Percentiles rank a stretch among this genome's conserved stretches.
Evolutionary conservation across 352 stramenopile species (phyloP).

Genomic region (Peronospora destructor): DNA sequence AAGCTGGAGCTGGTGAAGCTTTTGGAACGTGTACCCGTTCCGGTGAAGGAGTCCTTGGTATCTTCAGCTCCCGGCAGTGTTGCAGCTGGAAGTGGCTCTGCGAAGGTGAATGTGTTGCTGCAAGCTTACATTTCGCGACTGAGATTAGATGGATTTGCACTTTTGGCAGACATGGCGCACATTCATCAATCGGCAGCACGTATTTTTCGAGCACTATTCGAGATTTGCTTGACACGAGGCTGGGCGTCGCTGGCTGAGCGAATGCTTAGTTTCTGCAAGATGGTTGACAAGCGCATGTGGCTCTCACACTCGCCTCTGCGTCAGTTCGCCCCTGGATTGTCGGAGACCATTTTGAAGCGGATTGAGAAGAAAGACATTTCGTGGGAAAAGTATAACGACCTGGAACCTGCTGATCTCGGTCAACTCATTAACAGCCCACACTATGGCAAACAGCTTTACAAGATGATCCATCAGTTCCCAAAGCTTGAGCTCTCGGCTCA

Average conservation of each 20-base stretch:
- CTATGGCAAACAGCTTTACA: constrained; percentile 97
- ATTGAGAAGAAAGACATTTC: constrained; percentile 98
- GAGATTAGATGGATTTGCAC: constrained; percentile 96
- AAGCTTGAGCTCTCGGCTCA: constrained; percentile 93
- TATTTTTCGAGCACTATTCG: constrained; percentile 98
- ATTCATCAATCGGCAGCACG: constrained; percentile 97
- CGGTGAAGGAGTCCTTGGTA: constrained; percentile 93
- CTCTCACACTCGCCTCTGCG: constrained; percentile 94
- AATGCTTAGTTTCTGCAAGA: constrained; percentile 97
- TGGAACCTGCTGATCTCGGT: constrained; percentile 96
- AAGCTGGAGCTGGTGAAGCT: constrained; percentile 98
- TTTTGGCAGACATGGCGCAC: constrained; percentile 98
- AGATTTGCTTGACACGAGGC: constrained; percentile 94
- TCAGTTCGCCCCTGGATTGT: constrained; percentile 91
- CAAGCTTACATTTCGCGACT: constrained; percentile 98
- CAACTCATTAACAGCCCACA: constrained; percentile 96
- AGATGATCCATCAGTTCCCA: constrained; percentile 98
- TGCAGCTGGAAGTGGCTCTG: constrained; percentile 60
- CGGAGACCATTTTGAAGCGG: constrained; percentile 93
- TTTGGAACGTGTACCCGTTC: constrained; percentile 95
- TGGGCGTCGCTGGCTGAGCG: constrained; percentile 94
- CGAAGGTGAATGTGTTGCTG: constrained; percentile 99
- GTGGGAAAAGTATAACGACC: constrained; percentile 96
- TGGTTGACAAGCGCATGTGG: constrained; percentile 99
- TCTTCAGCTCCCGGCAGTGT: constrained; percentile 33